These are phyloP conservation scores for Wickerhamiella allomyrinae DNA, from an alignment of 805 yeast genomes.

Conservation along the genomic window DNA sequence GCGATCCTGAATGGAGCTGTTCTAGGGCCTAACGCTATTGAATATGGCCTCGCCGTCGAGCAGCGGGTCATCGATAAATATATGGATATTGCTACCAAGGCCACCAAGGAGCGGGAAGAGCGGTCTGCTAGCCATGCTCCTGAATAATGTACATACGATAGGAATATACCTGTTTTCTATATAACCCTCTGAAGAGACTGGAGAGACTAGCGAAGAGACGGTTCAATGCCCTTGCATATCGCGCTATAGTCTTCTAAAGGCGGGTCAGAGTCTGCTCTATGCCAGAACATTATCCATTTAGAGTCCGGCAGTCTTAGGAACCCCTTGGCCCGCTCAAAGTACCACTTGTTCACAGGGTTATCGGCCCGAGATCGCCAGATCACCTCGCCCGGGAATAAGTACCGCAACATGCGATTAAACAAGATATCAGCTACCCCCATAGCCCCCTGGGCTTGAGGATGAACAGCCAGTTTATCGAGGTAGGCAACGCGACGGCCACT, in stretches of 20 bases:
- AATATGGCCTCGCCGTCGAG: slow-evolving; percentile 58
- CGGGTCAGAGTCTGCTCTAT: slow-evolving; percentile 21
- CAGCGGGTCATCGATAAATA: slow-evolving; percentile 57
- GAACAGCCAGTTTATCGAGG: slow-evolving; percentile 86
- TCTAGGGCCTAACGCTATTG: slow-evolving; percentile 45
- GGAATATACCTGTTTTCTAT: neutral
- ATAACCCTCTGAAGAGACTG: neutral
- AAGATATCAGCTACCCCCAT: slow-evolving; percentile 89
- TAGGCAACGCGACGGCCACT: slow-evolving; percentile 45
- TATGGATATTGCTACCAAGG: slow-evolving; percentile 54
- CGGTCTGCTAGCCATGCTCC: neutral
- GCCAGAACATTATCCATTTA: slow-evolving; percentile 34
- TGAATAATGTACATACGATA: neutral
- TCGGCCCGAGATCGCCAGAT: slow-evolving; percentile 79
- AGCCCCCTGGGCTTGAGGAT: slow-evolving; percentile 71
- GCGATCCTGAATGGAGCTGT: slow-evolving; percentile 73
- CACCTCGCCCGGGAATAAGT: slow-evolving; percentile 53
- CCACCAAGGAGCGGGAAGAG: slow-evolving; percentile 30
- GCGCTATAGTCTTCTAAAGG: slow-evolving; percentile 36
- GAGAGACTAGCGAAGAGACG: slow-evolving; percentile 29
- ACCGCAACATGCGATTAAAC: slow-evolving; percentile 59
- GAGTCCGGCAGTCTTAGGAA: slow-evolving; percentile 35
- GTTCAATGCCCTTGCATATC: slow-evolving; percentile 42
- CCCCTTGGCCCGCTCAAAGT: slow-evolving; percentile 79
- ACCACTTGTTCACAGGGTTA: slow-evolving; percentile 96